phyloP scores from a whole-genome alignment of 2,329 filamentous ascomycete genomes.

The Talaromyces sp. region DNA sequence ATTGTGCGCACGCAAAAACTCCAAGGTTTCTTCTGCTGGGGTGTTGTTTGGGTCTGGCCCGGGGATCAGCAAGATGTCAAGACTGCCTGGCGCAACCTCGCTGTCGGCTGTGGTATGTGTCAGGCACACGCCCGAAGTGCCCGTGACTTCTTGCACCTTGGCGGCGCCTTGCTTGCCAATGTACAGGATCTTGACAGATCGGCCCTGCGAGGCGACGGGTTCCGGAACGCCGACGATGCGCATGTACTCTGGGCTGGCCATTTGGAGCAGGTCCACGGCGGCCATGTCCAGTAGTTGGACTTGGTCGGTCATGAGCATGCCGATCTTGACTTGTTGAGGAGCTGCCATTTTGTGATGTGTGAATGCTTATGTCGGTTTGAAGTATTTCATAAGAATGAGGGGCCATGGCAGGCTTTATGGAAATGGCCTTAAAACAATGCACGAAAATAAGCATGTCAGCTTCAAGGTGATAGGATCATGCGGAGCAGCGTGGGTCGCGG shows the following conservation, averaged over 20 bases:
- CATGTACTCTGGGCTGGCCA: slow-evolving; percentile 24
- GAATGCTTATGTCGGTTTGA: too few relatives aligned
- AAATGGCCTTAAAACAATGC: neutral
- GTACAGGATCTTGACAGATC: slow-evolving; percentile 26
- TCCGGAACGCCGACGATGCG: slow-evolving; percentile 25
- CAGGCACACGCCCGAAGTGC: slow-evolving; percentile 23
- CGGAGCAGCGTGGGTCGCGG: neutral
- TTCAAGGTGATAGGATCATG: neutral
- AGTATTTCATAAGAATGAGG: neutral
- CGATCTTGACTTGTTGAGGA: slow-evolving; percentile 16
- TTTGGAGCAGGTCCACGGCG: slow-evolving; percentile 34
- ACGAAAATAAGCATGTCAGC: neutral
- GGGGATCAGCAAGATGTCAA: slow-evolving; percentile 34
- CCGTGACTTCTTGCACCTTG: slow-evolving; percentile 18
- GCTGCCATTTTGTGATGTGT: neutral
- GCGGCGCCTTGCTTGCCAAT: slow-evolving; percentile 20
- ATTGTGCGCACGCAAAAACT: slow-evolving; percentile 30
- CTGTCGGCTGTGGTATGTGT: slow-evolving; percentile 23
- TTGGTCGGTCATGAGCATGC: slow-evolving; percentile 30
- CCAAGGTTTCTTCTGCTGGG: slow-evolving; percentile 21
- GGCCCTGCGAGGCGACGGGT: slow-evolving; percentile 21
- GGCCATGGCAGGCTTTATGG: neutral
- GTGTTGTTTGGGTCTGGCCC: slow-evolving; percentile 29
- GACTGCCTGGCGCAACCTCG: slow-evolving; percentile 27
- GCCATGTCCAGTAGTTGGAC: slow-evolving; percentile 38